Evolutionary conservation across 2,329 filamentous ascomycete genomes (phyloP).

Genomic region (Lecanicillium sp.): DNA sequence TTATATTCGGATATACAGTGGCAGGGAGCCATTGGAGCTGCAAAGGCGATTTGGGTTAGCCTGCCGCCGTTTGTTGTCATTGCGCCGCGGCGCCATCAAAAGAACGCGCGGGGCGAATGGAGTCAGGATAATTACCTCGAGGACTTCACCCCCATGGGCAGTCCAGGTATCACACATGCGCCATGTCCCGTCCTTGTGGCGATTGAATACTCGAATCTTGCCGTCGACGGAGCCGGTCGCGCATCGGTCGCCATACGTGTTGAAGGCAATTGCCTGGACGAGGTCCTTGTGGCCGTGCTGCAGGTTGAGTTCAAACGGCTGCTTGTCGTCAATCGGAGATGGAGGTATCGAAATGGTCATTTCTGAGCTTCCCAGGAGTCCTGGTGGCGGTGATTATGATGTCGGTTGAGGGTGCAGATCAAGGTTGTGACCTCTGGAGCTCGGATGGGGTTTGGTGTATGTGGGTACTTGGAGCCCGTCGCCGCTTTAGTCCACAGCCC

Average conservation of each 20-base stretch:
- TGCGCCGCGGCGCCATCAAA: neutral
- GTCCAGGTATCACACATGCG: slow-evolving; percentile 78
- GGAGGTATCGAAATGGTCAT: slow-evolving; percentile 24
- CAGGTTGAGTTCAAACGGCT: slow-evolving; percentile 52
- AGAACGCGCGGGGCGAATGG: too few relatives aligned
- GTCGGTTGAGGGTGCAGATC: too few relatives aligned
- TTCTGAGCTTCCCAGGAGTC: slow-evolving; percentile 2
- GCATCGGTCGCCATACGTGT: slow-evolving; percentile 85
- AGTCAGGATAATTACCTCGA: slow-evolving; percentile 68
- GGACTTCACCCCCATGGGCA: slow-evolving; percentile 82
- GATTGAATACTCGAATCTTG: slow-evolving; percentile 85
- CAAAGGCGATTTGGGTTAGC: neutral
- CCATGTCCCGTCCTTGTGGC: slow-evolving; percentile 72
- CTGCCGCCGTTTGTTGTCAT: neutral
- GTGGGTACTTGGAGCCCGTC: too few relatives aligned
- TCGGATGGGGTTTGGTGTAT: too few relatives aligned
- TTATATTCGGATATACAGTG: slow-evolving; percentile 74
- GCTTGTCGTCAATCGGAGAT: slow-evolving; percentile 36
- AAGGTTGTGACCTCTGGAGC: too few relatives aligned
- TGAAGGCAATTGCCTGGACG: slow-evolving; percentile 81
- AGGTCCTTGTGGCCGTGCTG: slow-evolving; percentile 72
- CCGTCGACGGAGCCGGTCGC: slow-evolving; percentile 89
- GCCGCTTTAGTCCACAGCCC: too few relatives aligned
- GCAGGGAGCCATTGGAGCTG: slow-evolving; percentile 92
- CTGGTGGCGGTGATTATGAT: too few relatives aligned